phyloP scores from a whole-genome alignment of 1,139 yeast genomes.

The Debaryomyces sp. region DNA sequence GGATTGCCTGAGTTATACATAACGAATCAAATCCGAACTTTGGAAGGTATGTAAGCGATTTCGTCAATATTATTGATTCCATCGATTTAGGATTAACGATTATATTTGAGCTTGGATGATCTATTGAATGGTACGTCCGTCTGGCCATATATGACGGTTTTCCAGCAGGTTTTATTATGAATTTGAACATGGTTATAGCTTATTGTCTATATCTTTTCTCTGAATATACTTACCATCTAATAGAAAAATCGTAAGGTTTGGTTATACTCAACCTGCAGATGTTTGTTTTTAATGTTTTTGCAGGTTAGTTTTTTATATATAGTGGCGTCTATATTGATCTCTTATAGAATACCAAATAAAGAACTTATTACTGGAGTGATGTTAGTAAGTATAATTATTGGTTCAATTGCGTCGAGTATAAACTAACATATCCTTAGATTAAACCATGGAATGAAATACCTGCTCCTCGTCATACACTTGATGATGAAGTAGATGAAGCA shows the following conservation, averaged over 20 bases:
- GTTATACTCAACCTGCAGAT: neutral
- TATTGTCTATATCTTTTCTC: neutral
- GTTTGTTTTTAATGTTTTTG: neutral
- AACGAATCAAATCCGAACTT: conserved; percentile 64
- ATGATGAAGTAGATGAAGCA: conserved; percentile 39
- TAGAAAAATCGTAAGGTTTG: neutral
- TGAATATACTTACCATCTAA: neutral
- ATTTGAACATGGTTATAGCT: conserved; percentile 3
- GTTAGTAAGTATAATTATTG: neutral
- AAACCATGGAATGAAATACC: conserved; percentile 59
- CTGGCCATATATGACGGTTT: neutral
- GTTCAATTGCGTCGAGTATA: neutral
- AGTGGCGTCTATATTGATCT: conserved; percentile 4
- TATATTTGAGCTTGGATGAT: conserved; percentile 37
- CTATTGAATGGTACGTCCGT: conserved; percentile 36
- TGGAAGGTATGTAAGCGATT: conserved; percentile 60
- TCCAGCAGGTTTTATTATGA: neutral
- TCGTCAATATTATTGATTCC: conserved; percentile 37
- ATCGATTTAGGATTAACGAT: conserved; percentile 32
- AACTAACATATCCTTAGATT: conserved; percentile 32
- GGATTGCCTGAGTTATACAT: conserved; percentile 64
- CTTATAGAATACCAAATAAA: neutral
- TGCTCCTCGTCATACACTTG: conserved; percentile 57
- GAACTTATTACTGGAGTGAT: neutral
- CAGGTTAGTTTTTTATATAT: conserved; percentile 1